These are phyloP conservation scores for Cenchrus fungigraminus DNA, from an alignment of 176 grass and related monocot species.

Conservation along the genomic window DNA sequence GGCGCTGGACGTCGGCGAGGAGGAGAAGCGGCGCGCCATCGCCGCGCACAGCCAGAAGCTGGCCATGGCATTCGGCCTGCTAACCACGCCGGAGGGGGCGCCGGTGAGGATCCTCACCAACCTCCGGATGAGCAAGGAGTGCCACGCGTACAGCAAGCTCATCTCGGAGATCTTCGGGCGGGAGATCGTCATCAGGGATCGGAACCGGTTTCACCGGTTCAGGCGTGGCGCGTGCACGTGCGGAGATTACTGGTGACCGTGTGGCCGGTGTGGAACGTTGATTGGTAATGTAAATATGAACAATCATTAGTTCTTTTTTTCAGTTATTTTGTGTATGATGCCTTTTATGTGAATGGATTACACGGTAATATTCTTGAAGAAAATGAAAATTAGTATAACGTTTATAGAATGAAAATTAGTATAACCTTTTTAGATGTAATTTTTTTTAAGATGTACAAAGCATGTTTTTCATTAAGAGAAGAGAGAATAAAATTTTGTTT, in stretches of 20 bases:
- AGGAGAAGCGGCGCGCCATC: slow-evolving; percentile 61
- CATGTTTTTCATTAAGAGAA: too few relatives aligned
- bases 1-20: slow-evolving; percentile 49
- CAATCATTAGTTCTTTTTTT: neutral
- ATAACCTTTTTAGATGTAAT: too few relatives aligned
- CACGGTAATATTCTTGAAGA: neutral
- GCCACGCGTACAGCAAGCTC: slow-evolving; percentile 65
- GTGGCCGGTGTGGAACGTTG: neutral
- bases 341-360: slow-evolving; percentile 32
- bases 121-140: slow-evolving; percentile 77
- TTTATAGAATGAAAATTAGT: too few relatives aligned
- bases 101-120: slow-evolving; percentile 69
- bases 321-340: slow-evolving; percentile 7
- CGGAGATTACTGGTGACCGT: slow-evolving; percentile 60
- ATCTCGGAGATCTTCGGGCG: slow-evolving; percentile 65
- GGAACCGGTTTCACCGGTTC: slow-evolving; percentile 79
- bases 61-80: slow-evolving; percentile 76
- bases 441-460: too few relatives aligned
- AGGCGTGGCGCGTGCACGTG: slow-evolving; percentile 60
- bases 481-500: too few relatives aligned
- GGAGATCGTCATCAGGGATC: slow-evolving; percentile 68
- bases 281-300: slow-evolving; percentile 45
- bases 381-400: neutral
- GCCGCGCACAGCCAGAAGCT: slow-evolving; percentile 79
- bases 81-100: slow-evolving; percentile 49